phyloP scores from a whole-genome alignment of 192 early-diverging fungal genomes.

The Umbelopsis vinacea region DNA sequence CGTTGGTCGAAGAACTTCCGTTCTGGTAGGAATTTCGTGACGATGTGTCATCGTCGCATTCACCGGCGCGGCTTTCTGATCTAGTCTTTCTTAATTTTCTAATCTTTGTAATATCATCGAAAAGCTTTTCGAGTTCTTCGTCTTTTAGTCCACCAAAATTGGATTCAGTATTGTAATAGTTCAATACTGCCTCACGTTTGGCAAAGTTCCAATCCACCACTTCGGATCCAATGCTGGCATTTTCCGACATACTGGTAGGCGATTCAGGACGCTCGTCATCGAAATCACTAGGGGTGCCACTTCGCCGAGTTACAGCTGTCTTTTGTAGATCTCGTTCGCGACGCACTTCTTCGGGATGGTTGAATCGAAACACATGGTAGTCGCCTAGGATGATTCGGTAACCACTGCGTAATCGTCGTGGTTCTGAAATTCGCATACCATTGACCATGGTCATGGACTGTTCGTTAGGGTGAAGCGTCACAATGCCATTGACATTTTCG shows the following conservation, averaged over 20 bases:
- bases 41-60: conserved; percentile 36
- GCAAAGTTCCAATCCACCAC: conserved; percentile 80
- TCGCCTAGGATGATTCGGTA: conserved; percentile 81
- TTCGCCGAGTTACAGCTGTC: conserved; percentile 19
- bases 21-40: conserved; percentile 30
- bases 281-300: conserved; percentile 30
- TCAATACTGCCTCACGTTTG: conserved; percentile 68
- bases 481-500: conserved; percentile 61
- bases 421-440: conserved; percentile 64
- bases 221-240: conserved; percentile 50
- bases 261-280: conserved; percentile 36
- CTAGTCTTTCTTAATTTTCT: conserved; percentile 51
- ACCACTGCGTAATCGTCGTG: conserved; percentile 66
- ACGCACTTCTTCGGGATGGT: conserved; percentile 82
- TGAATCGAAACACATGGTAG: conserved; percentile 84
- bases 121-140: conserved; percentile 58
- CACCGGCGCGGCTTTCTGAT: conserved; percentile 50
- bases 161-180: conserved; percentile 42
- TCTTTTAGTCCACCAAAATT: conserved; percentile 60
- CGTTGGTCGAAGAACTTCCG: conserved; percentile 15
- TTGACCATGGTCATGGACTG: conserved; percentile 77
- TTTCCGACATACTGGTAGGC: conserved; percentile 24
- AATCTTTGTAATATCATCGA: conserved; percentile 62
- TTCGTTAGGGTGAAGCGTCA: conserved; percentile 64
- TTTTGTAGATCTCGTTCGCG: conserved; percentile 55